phyloP scores from a whole-genome alignment of 2,329 filamentous ascomycete species.

The Cladosporium velox region DNA sequence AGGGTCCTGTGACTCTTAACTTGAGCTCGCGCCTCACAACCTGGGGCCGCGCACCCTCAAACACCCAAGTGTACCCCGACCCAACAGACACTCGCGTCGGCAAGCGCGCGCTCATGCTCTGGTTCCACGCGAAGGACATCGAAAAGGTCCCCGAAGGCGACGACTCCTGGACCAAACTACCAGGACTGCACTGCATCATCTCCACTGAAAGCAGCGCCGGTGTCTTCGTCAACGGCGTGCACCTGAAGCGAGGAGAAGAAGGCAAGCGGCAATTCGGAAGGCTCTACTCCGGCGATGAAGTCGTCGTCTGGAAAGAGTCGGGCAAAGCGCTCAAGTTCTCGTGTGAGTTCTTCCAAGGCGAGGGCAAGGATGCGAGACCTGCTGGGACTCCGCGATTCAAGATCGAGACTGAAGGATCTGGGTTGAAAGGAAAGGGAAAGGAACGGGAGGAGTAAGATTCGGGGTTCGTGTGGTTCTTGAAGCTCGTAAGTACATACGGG shows the following conservation, averaged over 20 bases:
- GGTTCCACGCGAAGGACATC: slow-evolving; percentile 70
- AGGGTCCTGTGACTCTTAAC: slow-evolving; percentile 61
- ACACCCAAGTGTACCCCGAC: slow-evolving; percentile 67
- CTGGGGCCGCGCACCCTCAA: slow-evolving; percentile 73
- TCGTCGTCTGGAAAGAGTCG: slow-evolving; percentile 65
- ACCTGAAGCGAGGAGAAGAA: slow-evolving; percentile 58
- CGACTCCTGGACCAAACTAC: slow-evolving; percentile 56
- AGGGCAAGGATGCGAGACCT: slow-evolving; percentile 16
- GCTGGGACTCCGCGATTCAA: background rate
- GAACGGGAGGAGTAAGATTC: background rate
- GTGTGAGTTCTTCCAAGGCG: slow-evolving; percentile 47
- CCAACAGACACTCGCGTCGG: slow-evolving; percentile 70
- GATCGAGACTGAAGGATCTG: slow-evolving; percentile 6
- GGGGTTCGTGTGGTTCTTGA: background rate
- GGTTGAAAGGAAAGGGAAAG: background rate
- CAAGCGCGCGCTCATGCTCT: slow-evolving; percentile 76
- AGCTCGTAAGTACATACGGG: background rate
- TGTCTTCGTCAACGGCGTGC: slow-evolving; percentile 74
- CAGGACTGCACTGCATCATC: slow-evolving; percentile 67
- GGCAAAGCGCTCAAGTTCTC: slow-evolving; percentile 43
- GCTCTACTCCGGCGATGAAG: slow-evolving; percentile 73
- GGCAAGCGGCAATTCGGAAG: slow-evolving; percentile 61
- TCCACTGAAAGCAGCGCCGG: slow-evolving; percentile 76
- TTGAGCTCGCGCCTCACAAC: slow-evolving; percentile 68
- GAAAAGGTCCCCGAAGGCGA: slow-evolving; percentile 55